Evolutionary conservation across 768 basidiomycete species (phyloP).

Genomic region (Leccinum ochraceum): DNA sequence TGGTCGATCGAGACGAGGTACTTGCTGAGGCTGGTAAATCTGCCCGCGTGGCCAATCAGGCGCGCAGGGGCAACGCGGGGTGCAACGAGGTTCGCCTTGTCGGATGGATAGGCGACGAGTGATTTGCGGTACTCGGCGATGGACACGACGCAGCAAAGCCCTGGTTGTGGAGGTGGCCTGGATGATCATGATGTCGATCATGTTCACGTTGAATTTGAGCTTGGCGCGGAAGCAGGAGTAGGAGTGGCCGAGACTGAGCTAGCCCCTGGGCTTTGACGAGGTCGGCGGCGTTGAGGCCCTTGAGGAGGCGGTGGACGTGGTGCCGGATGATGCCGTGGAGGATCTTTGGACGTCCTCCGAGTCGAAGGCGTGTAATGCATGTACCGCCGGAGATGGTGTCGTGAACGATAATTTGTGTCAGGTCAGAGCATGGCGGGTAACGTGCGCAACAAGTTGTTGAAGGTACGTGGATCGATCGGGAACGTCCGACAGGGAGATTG

Average conservation of each 20-base stretch:
- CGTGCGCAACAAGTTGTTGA: constrained; percentile 44
- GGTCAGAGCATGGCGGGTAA: constrained; percentile 47
- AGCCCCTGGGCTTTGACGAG: constrained; percentile 71
- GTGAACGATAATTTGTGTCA: no score
- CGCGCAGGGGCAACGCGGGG: no score
- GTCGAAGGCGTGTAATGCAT: constrained; percentile 62
- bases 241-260: constrained; percentile 95
- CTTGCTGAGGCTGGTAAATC: no score
- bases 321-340: constrained; percentile 85
- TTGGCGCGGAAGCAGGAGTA: constrained; percentile 84
- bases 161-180: no score
- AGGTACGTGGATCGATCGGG: no score
- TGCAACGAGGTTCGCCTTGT: no score
- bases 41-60: no score
- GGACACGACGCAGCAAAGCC: no score
- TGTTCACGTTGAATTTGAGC: constrained; percentile 90
- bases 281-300: constrained; percentile 85
- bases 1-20: no score
- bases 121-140: no score
- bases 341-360: constrained; percentile 70
- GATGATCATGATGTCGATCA: no score
- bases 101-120: no score
- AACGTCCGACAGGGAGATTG: not conserved
- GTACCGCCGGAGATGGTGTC: constrained; percentile 69
- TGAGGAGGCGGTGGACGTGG: constrained; percentile 88